Conservation (phyloP, 2,329 filamentous ascomycete genomes). For the Geosmithia putterillii region DNA sequence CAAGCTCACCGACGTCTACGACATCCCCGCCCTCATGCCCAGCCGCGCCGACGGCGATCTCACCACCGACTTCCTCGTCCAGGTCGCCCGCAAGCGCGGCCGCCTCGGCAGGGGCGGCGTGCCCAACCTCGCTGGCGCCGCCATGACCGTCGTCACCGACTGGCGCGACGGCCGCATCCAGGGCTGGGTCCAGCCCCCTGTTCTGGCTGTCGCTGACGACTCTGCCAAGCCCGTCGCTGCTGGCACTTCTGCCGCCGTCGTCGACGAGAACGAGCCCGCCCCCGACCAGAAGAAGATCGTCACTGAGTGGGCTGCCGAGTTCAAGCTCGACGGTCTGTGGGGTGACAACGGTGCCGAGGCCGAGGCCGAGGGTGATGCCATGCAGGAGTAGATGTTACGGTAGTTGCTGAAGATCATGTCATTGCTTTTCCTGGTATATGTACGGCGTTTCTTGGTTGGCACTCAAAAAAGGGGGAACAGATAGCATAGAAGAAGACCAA, state of each 20-base stretch:
- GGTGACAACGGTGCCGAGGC: constrained; percentile 40
- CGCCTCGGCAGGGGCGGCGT: constrained; percentile 79
- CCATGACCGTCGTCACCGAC: constrained; percentile 90
- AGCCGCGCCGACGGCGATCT: constrained; percentile 56
- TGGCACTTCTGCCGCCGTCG: constrained; percentile 14
- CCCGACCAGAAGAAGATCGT: constrained; percentile 78
- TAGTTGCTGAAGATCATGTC: neutral
- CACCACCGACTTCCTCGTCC: constrained; percentile 84
- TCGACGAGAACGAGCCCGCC: constrained; percentile 28
- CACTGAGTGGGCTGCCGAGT: constrained; percentile 85
- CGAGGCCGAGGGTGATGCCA: constrained; percentile 27
- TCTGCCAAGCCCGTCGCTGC: constrained; percentile 7
- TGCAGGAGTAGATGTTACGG: constrained; percentile 38
- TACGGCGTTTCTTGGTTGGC: constrained; percentile 1
- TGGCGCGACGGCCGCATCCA: constrained; percentile 93
- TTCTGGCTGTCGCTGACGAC: constrained; percentile 46
- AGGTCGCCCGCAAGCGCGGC: constrained; percentile 88
- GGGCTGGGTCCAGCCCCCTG: constrained; percentile 75
- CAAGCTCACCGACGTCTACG: constrained; percentile 74
- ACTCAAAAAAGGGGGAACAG: neutral
- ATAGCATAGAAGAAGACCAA: too few species aligned
- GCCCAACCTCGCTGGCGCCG: constrained; percentile 77
- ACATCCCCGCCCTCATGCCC: constrained; percentile 65
- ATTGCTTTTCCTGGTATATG: too few species aligned
- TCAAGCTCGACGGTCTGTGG: constrained; percentile 89